Evolutionary conservation across 495 filamentous ascomycete species (phyloP), one percentile per base, ranked within the genome.

Genomic region (Xylaria acuta): DNA sequence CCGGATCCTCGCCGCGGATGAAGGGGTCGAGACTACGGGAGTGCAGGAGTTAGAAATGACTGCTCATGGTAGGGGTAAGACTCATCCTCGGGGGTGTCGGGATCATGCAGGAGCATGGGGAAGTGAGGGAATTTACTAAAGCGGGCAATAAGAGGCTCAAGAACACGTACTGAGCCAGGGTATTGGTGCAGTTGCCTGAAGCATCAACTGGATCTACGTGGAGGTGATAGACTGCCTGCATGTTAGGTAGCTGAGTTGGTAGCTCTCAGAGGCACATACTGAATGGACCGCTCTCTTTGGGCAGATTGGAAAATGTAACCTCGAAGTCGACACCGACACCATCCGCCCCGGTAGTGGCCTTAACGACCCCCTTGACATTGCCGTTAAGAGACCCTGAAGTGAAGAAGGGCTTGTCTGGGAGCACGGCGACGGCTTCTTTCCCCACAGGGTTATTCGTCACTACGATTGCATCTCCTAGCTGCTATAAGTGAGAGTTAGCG

Each of bases 131-230:
- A 27, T 25, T 22, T 27, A 38, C n/a, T 43, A 30, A 53, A 32
- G 22, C 20, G 18, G 64, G 64, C 30, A 67, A 51, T 40, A 20
- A 38, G 32, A 47, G 45, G 43, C 30, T 67, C 40, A 25, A 53
- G 32, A 67, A 45, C 41, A 56, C 65, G 32, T 67, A 67, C 65
- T 97, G 94, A 0, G 83, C 89, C 22, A 88, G 79, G 12, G 93
- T 91, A 4, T 79, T 84, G 64, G 90, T 91, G 85, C 94, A 97
- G 86, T 94, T 94, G 69, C 94, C 94, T 75, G 90, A 81, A 45
- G 84, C 81, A 4, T 92, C 90, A 41, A 97, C 92, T 20, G 92
- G 92, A 54, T 83, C 78, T 69, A 89, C 88, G 83, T 97, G 93
- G 76, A 97, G 86, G 75, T 97, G 94, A 84, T 97, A 97, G 38